These are phyloP conservation scores for Cladosporium sp. DNA, from an alignment of 2,329 filamentous ascomycete genomes.

Conservation along the genomic window DNA sequence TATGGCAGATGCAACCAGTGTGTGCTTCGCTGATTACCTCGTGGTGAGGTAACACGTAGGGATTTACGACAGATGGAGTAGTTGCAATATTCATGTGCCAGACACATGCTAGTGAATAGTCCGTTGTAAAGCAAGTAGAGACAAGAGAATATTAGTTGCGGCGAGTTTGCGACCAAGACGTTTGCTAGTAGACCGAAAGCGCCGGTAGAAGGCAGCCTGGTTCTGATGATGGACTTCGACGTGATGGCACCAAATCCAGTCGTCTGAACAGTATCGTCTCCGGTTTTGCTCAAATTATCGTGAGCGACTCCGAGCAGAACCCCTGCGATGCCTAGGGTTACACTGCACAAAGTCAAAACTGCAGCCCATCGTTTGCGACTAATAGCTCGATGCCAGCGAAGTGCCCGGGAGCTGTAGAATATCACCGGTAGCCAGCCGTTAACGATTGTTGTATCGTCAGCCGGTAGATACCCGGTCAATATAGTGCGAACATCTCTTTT, in stretches of 20 bases:
- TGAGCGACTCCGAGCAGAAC: slow-evolving; percentile 1
- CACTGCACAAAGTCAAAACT: not conserved
- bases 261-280: not conserved
- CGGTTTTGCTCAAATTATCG: not conserved
- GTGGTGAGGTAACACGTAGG: slow-evolving; percentile 35
- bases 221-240: slow-evolving; percentile 11
- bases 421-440: not conserved
- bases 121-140: slow-evolving; percentile 42
- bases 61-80: slow-evolving; percentile 30
- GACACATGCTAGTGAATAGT: slow-evolving; percentile 42
- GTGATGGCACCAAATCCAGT: slow-evolving; percentile 15
- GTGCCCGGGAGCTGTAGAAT: not conserved
- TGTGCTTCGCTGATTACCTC: slow-evolving; percentile 34
- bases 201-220: slow-evolving; percentile 7
- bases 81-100: slow-evolving; percentile 42
- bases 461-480: not conserved
- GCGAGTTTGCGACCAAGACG: slow-evolving; percentile 40
- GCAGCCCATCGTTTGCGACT: not conserved
- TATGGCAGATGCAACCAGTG: slow-evolving; percentile 39
- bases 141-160: slow-evolving; percentile 43
- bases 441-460: not conserved
- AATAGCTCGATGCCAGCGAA: not conserved
- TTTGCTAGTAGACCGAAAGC: slow-evolving; percentile 12
- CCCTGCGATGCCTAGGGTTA: not conserved
- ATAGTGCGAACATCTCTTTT: not conserved